Base-by-base conservation (phyloP, 2,329 filamentous ascomycete species). In the Neofusicoccum sp. region DNA sequence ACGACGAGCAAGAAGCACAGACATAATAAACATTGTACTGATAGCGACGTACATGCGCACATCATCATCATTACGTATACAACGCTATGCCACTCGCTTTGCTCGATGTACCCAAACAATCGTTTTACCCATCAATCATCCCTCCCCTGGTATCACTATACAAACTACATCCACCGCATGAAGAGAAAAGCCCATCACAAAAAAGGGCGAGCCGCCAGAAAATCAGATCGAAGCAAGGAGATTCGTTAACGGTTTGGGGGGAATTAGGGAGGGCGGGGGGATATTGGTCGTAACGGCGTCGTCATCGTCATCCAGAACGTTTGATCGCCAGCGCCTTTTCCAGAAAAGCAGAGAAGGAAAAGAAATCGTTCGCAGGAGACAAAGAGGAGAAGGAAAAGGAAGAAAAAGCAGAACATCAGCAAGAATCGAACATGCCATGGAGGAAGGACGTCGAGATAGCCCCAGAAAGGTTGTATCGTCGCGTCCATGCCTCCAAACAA, bases 131-230 rank as follows among this genome's bases (percentile, higher is more conserved):
- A 16, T 45, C 44, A 34, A 16, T 7, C 41, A 28, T 7, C 47
- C 29, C 5, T n/a, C 29, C 52, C 29, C 54, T 58, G 54, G 54
- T 58, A 58, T 58, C 54, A 58, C 54, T 58, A 41, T 58, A 58
- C 41, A 16, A 58, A 45, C 54, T 58, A 58, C 29, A 58, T 58
- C 54, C 54, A 28, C 41, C 54, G 9, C 41, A 33, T 34, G 54
- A 45, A 58, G 22, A 43, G 28, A 61, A 41, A 43, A 60, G 2
- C 12, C 11, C 39, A 22, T 16, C 14, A 6, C 16, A 29, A 31
- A 41, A 41, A 48, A 59, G 31, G 52, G 22, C 22, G 22, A 22
- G 22, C 22, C 39, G 37, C n/a, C 8, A 12, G 11, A 44, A 3
- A 39, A n/a, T 22, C 22, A 22, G 22, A 44, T 56, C 37, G 52